Conservation (phyloP, 129 eudicot species). For the Flaveria bidentis region DNA sequence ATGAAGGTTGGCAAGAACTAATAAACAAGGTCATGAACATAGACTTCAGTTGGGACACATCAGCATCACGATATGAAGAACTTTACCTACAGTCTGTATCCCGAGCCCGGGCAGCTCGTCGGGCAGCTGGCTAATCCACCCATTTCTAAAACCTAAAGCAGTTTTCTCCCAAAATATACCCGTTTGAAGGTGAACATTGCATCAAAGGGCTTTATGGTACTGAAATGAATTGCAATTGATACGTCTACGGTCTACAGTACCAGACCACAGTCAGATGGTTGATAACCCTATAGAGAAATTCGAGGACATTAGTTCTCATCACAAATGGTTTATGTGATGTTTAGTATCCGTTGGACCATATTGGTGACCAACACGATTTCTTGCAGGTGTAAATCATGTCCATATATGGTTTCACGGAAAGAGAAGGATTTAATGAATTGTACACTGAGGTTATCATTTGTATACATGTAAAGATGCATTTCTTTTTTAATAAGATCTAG, state of each 20-base stretch:
- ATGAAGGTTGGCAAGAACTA: slow-evolving; percentile 70
- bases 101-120: slow-evolving; percentile 63
- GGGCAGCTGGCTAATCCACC: slow-evolving; percentile 38
- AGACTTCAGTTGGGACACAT: slow-evolving; percentile 97
- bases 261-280: slow-evolving; percentile 19
- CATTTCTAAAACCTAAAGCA: slow-evolving; percentile 15
- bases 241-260: slow-evolving; percentile 14
- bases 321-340: not conserved
- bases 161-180: slow-evolving; percentile 17
- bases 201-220: slow-evolving; percentile 23
- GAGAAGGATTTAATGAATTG: slow-evolving; percentile 19
- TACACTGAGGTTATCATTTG: slow-evolving; percentile 19
- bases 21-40: slow-evolving; percentile 81
- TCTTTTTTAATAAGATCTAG: slow-evolving; percentile 8
- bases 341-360: slow-evolving; percentile 20
- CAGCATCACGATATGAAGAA: slow-evolving; percentile 80
- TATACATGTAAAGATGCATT: slow-evolving; percentile 34
- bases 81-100: slow-evolving; percentile 74
- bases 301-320: not conserved
- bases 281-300: slow-evolving; percentile 23
- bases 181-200: slow-evolving; percentile 25
- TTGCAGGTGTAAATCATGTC: slow-evolving; percentile 26
- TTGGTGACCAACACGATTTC: slow-evolving; percentile 9
- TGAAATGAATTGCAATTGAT: slow-evolving; percentile 15
- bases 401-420: slow-evolving; percentile 27